Percentiles rank a stretch among this genome's conserved stretches.
phyloP scores from a whole-genome alignment of 257 asterid species.

The Solanum tarapatanum region DNA sequence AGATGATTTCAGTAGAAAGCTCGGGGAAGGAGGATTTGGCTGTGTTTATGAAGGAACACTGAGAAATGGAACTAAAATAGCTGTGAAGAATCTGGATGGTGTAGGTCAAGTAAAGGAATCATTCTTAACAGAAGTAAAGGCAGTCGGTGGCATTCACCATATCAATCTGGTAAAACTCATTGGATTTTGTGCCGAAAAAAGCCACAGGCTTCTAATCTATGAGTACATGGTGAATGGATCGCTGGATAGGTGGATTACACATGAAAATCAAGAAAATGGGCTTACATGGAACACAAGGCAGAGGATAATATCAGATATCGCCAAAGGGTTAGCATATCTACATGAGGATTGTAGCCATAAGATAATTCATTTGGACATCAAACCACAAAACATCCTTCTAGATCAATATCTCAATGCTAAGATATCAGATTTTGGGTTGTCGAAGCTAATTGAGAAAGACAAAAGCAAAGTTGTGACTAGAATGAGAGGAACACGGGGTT shows the following conservation, averaged over 20 bases:
- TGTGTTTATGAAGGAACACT: conserved; percentile 10
- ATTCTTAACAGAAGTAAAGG: conserved; percentile 13
- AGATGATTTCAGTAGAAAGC: conserved; percentile 1
- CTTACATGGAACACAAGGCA: conserved; percentile 6
- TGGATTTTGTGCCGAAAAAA: conserved; percentile 11
- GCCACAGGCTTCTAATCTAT: conserved; percentile 12
- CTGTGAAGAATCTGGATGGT: conserved; percentile 9
- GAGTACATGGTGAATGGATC: conserved; percentile 16
- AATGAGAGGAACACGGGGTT: conserved; percentile 19
- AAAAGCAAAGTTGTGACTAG: conserved; percentile 2
- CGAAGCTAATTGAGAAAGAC: background rate
- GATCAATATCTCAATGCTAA: conserved; percentile 14
- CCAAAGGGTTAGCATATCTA: conserved; percentile 17
- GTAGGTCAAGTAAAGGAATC: background rate
- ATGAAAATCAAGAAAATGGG: background rate
- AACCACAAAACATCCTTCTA: conserved; percentile 20
- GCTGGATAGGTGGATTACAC: conserved; percentile 13
- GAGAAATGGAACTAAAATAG: conserved; percentile 1
- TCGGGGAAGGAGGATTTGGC: conserved; percentile 7
- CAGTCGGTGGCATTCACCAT: conserved; percentile 14
- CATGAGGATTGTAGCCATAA: conserved; percentile 19
- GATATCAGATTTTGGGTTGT: too few relatives aligned
- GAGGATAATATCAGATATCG: conserved; percentile 9
- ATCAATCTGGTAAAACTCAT: conserved; percentile 13
- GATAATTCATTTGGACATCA: conserved; percentile 19